A percentile compares a stretch with the other conserved stretches of the same genome.
These are phyloP conservation scores for Leccinum subrobustum DNA, from an alignment of 1,284 basidiomycete genomes.

Conservation along the genomic window DNA sequence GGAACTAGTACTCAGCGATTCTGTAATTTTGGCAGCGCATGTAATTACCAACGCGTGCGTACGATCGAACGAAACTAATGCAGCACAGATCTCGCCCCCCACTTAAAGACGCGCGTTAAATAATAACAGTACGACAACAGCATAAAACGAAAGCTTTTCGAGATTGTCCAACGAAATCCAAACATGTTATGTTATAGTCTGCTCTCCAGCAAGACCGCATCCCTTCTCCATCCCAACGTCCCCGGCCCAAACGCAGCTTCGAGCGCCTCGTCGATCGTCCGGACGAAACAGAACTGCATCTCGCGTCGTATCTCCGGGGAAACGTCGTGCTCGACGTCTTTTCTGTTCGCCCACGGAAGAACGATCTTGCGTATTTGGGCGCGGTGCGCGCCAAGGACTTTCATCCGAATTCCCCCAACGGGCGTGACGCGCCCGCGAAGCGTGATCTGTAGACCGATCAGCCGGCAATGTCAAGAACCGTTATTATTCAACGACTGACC, in stretches of 20 bases:
- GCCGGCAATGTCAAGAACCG: background rate
- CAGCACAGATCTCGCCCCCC: background rate
- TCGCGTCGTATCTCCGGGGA: slow-evolving; percentile 67
- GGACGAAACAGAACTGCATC: slow-evolving; percentile 79
- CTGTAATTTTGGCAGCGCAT: background rate
- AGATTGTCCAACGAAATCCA: background rate
- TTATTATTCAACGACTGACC: slow-evolving; percentile 35
- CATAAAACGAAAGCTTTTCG: background rate
- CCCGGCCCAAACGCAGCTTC: slow-evolving; percentile 78
- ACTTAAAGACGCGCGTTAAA: background rate
- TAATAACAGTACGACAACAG: background rate
- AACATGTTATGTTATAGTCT: slow-evolving; percentile 42
- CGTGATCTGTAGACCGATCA: slow-evolving; percentile 54
- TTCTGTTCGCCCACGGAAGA: slow-evolving; percentile 78
- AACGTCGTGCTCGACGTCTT: slow-evolving; percentile 84
- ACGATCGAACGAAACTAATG: background rate
- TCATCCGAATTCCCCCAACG: slow-evolving; percentile 68
- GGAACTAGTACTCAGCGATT: background rate
- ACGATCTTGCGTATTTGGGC: slow-evolving; percentile 81
- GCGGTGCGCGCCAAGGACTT: slow-evolving; percentile 80
- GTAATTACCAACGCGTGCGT: background rate
- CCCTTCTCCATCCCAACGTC: slow-evolving; percentile 56
- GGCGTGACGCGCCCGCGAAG: slow-evolving; percentile 76
- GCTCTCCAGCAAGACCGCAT: slow-evolving; percentile 52
- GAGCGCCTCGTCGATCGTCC: slow-evolving; percentile 75